A percentile compares a stretch with the other conserved stretches of the same genome.
These are phyloP conservation scores for Rosa chinensis DNA, from an alignment of 306 rosid genomes.

Conservation along the genomic window DNA sequence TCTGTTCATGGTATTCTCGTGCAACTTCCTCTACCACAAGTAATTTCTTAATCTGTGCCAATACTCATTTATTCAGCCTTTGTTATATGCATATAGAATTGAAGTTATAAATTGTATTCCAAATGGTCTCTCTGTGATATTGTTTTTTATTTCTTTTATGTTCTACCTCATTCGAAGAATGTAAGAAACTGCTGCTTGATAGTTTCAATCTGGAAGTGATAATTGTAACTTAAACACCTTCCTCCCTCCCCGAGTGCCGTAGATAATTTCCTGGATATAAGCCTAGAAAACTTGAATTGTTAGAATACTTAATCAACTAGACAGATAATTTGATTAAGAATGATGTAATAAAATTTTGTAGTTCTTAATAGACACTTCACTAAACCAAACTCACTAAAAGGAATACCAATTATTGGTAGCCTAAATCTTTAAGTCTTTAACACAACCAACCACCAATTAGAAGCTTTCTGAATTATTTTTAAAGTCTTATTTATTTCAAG, in stretches of 20 bases:
- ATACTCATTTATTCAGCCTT: constrained; percentile 5
- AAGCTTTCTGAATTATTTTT: neutral
- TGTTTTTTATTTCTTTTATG: neutral
- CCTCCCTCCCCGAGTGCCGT: neutral
- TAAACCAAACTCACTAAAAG: neutral
- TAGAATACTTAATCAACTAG: neutral
- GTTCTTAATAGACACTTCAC: neutral
- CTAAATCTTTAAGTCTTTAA: neutral
- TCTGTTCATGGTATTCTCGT: constrained; percentile 91
- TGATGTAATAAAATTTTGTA: neutral
- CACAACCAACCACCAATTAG: neutral
- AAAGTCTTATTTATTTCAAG: neutral
- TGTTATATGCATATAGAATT: neutral
- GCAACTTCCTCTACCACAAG: constrained; percentile 96
- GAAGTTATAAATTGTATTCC: neutral
- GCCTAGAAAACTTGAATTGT: neutral
- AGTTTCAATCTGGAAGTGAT: neutral
- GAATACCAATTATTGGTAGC: neutral
- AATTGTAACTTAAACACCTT: neutral
- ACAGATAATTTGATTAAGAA: neutral
- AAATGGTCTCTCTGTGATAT: neutral
- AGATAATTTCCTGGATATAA: neutral
- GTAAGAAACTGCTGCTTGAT: neutral
- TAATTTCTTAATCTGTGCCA: constrained; percentile 57
- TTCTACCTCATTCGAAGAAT: neutral